Evolutionary conservation across 2,329 filamentous ascomycete genomes (phyloP).

Genomic region (Cladosporium halotolerans): DNA sequence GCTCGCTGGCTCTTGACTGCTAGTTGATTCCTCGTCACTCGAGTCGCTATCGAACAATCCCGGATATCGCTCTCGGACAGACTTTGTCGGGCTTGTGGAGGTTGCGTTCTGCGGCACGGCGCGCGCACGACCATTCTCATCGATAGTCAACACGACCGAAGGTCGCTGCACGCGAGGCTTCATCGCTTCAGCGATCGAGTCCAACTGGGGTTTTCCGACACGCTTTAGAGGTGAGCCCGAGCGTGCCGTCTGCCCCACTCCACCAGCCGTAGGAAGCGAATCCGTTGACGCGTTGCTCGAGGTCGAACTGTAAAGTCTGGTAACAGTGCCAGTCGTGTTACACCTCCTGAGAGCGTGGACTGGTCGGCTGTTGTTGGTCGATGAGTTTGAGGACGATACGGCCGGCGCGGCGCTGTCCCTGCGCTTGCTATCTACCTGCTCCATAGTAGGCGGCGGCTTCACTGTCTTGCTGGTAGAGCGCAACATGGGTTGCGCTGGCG

Average conservation of each 20-base stretch:
- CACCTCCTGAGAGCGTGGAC: constrained; percentile 37
- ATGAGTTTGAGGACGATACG: background rate
- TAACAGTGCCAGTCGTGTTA: constrained; percentile 37
- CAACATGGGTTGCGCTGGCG: constrained; percentile 21
- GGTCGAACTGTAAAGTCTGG: constrained; percentile 14
- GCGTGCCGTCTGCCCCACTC: constrained; percentile 33
- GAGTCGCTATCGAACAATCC: constrained; percentile 38
- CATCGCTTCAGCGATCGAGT: constrained; percentile 41
- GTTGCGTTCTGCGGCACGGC: constrained; percentile 37
- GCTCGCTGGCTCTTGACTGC: constrained; percentile 20
- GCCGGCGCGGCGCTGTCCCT: constrained; percentile 19
- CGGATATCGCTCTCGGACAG: constrained; percentile 37
- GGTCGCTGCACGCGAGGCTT: constrained; percentile 32
- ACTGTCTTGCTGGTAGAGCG: constrained; percentile 16
- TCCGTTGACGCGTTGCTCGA: constrained; percentile 4
- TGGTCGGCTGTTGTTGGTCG: background rate
- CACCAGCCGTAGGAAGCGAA: constrained; percentile 22
- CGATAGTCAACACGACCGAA: constrained; percentile 40
- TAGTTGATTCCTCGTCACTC: constrained; percentile 26
- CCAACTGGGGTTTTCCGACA: constrained; percentile 35
- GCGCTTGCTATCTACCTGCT: constrained; percentile 15
- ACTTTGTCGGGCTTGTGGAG: constrained; percentile 30
- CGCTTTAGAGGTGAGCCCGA: constrained; percentile 44
- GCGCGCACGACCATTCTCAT: constrained; percentile 42
- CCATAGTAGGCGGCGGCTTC: constrained; percentile 14